These are phyloP conservation scores for Elaeis oleifera DNA, from an alignment of 202 grass and related monocot species.

Conservation along the genomic window DNA sequence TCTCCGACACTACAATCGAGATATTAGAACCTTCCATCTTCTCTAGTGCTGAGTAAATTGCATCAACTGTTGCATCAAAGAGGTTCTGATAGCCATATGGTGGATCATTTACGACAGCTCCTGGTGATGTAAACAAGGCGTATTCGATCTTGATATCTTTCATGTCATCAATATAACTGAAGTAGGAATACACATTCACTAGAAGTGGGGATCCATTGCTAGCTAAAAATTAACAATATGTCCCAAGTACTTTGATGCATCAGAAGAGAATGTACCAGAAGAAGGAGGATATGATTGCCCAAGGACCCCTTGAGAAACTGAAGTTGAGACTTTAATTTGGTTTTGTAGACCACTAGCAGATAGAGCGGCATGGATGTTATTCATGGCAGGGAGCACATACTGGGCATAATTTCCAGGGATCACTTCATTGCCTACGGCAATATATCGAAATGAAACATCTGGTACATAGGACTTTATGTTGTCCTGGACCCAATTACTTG, in stretches of 20 bases:
- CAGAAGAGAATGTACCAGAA: neutral
- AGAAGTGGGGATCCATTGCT: constrained; percentile 1
- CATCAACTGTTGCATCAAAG: no score
- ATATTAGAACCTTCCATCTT: no score
- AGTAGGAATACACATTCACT: constrained; percentile 4
- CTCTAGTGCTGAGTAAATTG: no score
- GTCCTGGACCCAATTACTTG: neutral
- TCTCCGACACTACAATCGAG: neutral
- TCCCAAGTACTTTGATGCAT: neutral
- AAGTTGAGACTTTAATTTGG: neutral
- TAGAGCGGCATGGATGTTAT: neutral
- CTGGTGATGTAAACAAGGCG: neutral
- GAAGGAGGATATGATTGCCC: neutral
- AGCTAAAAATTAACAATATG: neutral
- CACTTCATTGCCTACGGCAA: neutral
- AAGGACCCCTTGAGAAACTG: neutral
- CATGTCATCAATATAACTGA: neutral
- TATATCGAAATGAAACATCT: neutral
- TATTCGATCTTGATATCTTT: neutral
- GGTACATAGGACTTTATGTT: neutral
- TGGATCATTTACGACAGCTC: neutral
- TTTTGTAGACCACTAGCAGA: neutral
- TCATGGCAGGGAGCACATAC: constrained; percentile 3
- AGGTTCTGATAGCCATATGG: no score
- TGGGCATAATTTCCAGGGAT: neutral